Percentiles rank a stretch among this genome's conserved stretches.
Conservation (phyloP, 148 eudicot genomes). For the Silene conica region DNA sequence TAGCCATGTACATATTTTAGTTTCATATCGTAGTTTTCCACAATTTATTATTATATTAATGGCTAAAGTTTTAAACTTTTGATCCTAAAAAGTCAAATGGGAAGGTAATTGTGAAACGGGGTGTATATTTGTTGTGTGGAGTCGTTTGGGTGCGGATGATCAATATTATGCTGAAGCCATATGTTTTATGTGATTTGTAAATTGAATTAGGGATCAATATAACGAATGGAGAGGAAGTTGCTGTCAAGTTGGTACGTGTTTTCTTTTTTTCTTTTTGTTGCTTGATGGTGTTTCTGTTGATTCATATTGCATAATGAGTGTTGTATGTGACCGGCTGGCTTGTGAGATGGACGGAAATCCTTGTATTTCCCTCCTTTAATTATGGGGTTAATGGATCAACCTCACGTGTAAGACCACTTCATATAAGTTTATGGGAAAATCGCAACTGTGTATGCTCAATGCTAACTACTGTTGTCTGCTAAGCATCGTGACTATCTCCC, state of each 20-base stretch:
- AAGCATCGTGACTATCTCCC: neutral
- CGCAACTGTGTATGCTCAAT: neutral
- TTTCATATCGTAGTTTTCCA: neutral
- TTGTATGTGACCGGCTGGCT: neutral
- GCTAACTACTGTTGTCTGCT: neutral
- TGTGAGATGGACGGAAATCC: neutral
- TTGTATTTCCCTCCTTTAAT: neutral
- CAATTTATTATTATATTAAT: no score
- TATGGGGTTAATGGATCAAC: no score
- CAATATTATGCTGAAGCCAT: neutral
- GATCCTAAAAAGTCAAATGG: neutral
- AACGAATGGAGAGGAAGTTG: slow-evolving; percentile 48
- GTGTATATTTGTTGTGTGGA: neutral
- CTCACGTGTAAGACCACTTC: no score
- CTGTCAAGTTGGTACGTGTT: slow-evolving; percentile 41
- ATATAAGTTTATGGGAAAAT: no score
- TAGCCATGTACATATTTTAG: neutral
- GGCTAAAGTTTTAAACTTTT: neutral
- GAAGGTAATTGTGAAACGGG: neutral
- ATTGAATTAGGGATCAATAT: slow-evolving; percentile 39
- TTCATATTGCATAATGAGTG: neutral
- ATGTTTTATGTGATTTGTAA: neutral
- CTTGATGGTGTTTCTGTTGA: neutral
- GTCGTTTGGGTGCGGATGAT: neutral
- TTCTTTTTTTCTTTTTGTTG: neutral